phyloP scores from a whole-genome alignment of 192 early-diverging fungal genomes.

The Lunasporangiospora selenospora region DNA sequence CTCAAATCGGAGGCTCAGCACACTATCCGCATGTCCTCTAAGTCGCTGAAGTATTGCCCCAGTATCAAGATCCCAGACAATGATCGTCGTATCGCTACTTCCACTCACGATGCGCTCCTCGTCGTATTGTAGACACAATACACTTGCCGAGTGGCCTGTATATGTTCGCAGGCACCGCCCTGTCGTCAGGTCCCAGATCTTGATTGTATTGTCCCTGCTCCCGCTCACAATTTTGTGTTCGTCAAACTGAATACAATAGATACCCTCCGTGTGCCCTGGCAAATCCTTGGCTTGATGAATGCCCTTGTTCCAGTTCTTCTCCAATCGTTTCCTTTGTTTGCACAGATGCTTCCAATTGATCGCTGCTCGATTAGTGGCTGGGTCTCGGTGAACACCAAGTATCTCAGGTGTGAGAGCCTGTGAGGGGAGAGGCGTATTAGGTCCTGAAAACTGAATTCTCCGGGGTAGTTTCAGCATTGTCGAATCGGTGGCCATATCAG shows the following conservation, averaged over 20 bases:
- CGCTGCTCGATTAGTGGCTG: slow-evolving; percentile 25
- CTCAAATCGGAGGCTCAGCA: slow-evolving; percentile 83
- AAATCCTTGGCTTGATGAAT: slow-evolving; percentile 64
- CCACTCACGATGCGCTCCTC: slow-evolving; percentile 69
- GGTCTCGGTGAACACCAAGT: slow-evolving; percentile 47
- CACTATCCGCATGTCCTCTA: slow-evolving; percentile 64
- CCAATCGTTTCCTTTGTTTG: slow-evolving; percentile 64
- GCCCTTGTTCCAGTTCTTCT: slow-evolving; percentile 77
- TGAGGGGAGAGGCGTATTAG: slow-evolving; percentile 23
- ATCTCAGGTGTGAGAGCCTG: slow-evolving; percentile 17
- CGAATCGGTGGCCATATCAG: too few relatives aligned
- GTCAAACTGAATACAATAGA: slow-evolving; percentile 88
- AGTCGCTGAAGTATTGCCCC: slow-evolving; percentile 54
- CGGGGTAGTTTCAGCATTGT: slow-evolving; percentile 13
- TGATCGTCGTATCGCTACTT: slow-evolving; percentile 69
- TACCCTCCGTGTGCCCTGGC: slow-evolving; percentile 82
- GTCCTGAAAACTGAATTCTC: slow-evolving; percentile 14
- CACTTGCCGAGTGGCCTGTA: slow-evolving; percentile 75
- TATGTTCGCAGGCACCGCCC: slow-evolving; percentile 65
- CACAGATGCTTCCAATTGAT: slow-evolving; percentile 83
- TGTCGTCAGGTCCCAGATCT: slow-evolving; percentile 79
- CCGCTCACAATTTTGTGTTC: slow-evolving; percentile 72
- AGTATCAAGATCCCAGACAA: slow-evolving; percentile 76
- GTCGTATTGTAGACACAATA: slow-evolving; percentile 88
- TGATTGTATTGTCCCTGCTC: slow-evolving; percentile 72